Base-by-base conservation (phyloP, 73 alveolate genomes). In the Tetrahymena thermophila region DNA sequence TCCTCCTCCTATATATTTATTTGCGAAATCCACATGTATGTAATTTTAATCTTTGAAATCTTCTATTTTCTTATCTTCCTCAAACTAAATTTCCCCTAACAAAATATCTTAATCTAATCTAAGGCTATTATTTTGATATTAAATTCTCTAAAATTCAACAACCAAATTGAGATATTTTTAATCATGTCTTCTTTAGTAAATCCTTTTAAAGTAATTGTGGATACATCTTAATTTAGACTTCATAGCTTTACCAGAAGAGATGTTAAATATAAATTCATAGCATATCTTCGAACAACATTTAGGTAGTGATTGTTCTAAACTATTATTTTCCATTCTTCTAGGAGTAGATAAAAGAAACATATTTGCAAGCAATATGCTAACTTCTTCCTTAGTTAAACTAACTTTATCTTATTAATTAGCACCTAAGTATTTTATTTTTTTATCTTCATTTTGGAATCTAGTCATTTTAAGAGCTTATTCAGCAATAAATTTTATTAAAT, bases 1-100 rank as follows among this genome's bases (percentile, higher is more conserved):
- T 31, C 99, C 99, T 44, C 99, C 99, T 34, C 99, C 99, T 16
- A 99, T 97, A 96, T 96, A 99, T 94, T 96, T 93, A 94, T 99
- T 99, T 37, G 99, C 99, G 94, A 99, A 99, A 96, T 99, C 99
- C 56, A 97, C 98, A 38, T 97, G 56, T 19, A 84, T 8, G 50
- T 35, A 57, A 34, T 42, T 84, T 35, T 96, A 14, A 35, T 93
- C 89, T 31, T n/a, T 28, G n/a, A 71, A 71, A 31, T 71, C 37
- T 71, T 71, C 89, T 23, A 71, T 71, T 71, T 71, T 71, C 37
- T 25, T 71, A 71, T 71, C 37, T 28, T 71, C 17, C 4, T 31
- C 37, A 31, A 71, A 19, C 13, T 71, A n/a, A 19, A 71, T 71
- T 19, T 71, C 37, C 31, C 89, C 89, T 71, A 71, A 71, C 9